Percentiles rank a stretch among this genome's conserved stretches.
phyloP scores from a whole-genome alignment of 306 rosid species.

The Cucurbita maxima region DNA sequence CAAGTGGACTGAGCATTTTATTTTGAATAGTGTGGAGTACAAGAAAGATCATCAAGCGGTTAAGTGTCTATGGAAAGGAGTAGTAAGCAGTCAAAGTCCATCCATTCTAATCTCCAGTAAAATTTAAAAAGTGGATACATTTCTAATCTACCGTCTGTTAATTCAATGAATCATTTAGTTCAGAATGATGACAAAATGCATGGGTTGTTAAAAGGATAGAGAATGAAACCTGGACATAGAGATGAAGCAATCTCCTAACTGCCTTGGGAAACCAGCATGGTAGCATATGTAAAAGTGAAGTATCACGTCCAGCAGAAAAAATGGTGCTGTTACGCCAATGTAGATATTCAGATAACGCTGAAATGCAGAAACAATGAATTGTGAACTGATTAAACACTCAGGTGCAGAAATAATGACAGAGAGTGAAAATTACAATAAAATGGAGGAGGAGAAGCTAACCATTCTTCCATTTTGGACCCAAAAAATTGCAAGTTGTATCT shows the following conservation, averaged over 20 bases:
- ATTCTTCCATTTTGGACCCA: slow-evolving; percentile 45
- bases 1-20: background rate
- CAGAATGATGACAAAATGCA: slow-evolving; percentile 4
- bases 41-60: background rate
- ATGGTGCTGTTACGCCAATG: slow-evolving; percentile 75
- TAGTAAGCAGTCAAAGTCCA: background rate
- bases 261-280: slow-evolving; percentile 95
- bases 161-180: background rate
- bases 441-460: slow-evolving; percentile 22
- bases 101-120: background rate
- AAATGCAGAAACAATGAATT: background rate
- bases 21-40: background rate
- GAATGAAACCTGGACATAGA: slow-evolving; percentile 72
- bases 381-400: slow-evolving; percentile 24
- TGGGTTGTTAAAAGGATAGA: background rate
- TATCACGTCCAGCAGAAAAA: slow-evolving; percentile 75
- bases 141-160: background rate
- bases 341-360: slow-evolving; percentile 68
- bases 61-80: background rate
- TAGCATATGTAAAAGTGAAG: slow-evolving; percentile 87
- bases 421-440: background rate
- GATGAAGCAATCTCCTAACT: slow-evolving; percentile 67
- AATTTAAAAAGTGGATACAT: background rate
- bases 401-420: background rate
- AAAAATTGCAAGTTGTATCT: slow-evolving; percentile 35